Base-by-base conservation (phyloP, 176 grass and related monocot species). In the Eremochloa ophiuroides region DNA sequence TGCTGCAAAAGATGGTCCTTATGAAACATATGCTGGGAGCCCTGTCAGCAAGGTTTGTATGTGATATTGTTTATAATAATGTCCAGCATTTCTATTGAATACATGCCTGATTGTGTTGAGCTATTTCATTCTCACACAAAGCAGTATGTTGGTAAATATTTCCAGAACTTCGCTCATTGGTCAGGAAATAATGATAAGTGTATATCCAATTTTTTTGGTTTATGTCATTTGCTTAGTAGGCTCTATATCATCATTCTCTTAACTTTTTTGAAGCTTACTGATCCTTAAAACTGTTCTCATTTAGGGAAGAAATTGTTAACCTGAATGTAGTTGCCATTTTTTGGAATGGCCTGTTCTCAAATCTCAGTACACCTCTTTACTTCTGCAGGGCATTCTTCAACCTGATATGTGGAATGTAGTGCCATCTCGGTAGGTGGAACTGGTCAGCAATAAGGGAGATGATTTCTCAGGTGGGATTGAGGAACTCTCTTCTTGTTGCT, bases 401-500 rank as follows among this genome's bases (percentile, higher is more conserved):
- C 97, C 93, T 72, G 93, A 99, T 31, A 93, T 99, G 97, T 99
- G 97, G 97, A 87, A 88, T 41, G 85, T 88, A 66, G 77, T 84
- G 15, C 97, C 93, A 78, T 99, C 93, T 18, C 34, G 34, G 77
- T 20, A 88, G 87, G 80, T 99, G 97, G 97, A 80, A 99, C 83
- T 99, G 97, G 97, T 5, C 82, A 81, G 11, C 44, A 82, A 70
- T 93, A 70, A 88, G 93, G 46, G 69, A 91, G 29, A 84, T 79
- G 75, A 99, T 99, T 71, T 88, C 63, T 17, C 80, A 91, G 65
- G 85, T 91, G 84, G 96, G 96, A 41, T 40, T 95, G 28, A 90
- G 96, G 65, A 99, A 99, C 68, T 99, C 96, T 31, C 96, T 99
- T 86, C 93, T 99, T 80, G 84, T 99, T 73, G 96, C 96, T 82